A percentile compares a stretch with the other conserved stretches of the same genome.
These are phyloP conservation scores for Globisporangium okanoganense DNA, from an alignment of 352 stramenopile species.

Conservation along the genomic window DNA sequence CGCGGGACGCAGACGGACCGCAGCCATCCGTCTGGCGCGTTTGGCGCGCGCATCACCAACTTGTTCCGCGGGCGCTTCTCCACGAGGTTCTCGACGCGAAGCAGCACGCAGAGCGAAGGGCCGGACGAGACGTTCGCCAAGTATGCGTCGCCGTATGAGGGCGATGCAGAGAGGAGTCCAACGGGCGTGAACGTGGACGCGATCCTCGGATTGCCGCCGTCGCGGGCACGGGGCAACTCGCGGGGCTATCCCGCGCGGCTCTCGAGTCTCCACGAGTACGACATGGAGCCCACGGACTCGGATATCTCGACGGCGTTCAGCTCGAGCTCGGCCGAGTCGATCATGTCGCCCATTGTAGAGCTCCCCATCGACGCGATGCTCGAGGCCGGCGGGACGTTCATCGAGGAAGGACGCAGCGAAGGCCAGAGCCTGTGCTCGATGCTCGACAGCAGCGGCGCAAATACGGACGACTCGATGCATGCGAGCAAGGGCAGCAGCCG, in stretches of 20 bases:
- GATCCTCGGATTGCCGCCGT: constrained; percentile 23
- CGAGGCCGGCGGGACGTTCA: constrained; percentile 36
- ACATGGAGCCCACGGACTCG: constrained; percentile 25
- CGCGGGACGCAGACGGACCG: constrained; percentile 29
- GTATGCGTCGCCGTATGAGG: constrained; percentile 37
- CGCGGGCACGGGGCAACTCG: constrained; percentile 14
- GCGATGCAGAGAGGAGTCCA: constrained; percentile 16
- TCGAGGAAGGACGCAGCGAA: constrained; percentile 20
- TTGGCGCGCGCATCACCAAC: constrained; percentile 55
- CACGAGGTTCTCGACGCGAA: constrained; percentile 18
- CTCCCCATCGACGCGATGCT: constrained; percentile 46
- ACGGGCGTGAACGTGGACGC: constrained; percentile 20
- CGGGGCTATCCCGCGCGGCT: constrained; percentile 37
- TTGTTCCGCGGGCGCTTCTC: constrained; percentile 55
- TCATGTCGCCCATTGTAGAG: constrained; percentile 52
- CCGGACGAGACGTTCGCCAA: constrained; percentile 39
- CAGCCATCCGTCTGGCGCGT: constrained; percentile 30
- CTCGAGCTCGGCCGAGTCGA: constrained; percentile 25
- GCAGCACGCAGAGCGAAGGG: constrained; percentile 26
- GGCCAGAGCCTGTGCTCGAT: constrained; percentile 6
- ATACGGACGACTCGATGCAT: constrained; percentile 10
- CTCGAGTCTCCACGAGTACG: constrained; percentile 65
- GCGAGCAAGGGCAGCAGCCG: constrained; percentile 8
- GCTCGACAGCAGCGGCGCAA: constrained; percentile 12
- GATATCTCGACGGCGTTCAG: constrained; percentile 39